Evolutionary conservation across 2,329 filamentous ascomycete species (phyloP).

Genomic region (Diplodia intermedia): DNA sequence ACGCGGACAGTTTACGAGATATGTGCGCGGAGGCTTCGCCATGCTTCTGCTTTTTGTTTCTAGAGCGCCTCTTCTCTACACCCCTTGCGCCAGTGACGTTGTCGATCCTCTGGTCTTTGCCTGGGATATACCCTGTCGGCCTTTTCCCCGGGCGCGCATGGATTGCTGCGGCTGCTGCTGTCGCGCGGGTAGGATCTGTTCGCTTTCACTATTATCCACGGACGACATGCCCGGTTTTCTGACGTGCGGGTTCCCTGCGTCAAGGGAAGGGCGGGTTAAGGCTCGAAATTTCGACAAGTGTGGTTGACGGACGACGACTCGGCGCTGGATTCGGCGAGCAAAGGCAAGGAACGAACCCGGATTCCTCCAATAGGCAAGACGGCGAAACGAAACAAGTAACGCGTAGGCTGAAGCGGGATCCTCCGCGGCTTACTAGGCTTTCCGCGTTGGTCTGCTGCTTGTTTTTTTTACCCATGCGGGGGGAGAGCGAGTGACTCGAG

Average conservation of each 20-base stretch:
- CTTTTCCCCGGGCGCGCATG: background rate
- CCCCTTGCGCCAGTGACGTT: background rate
- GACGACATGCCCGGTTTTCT: background rate
- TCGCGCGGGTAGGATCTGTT: background rate
- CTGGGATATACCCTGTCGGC: slow-evolving; percentile 8
- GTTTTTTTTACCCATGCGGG: background rate
- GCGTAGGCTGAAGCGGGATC: background rate
- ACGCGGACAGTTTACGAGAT: background rate
- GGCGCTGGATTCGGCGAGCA: background rate
- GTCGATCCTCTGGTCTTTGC: background rate
- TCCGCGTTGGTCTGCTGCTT: background rate
- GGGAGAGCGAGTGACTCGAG: background rate
- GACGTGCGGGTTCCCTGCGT: background rate
- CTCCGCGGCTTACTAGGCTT: background rate
- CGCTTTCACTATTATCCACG: background rate
- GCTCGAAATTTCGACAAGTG: too few relatives aligned
- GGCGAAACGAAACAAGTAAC: background rate
- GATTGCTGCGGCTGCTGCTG: background rate
- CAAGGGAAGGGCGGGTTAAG: too few relatives aligned
- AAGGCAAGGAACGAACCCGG: background rate
- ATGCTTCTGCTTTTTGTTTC: background rate
- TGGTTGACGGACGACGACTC: background rate
- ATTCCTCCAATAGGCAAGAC: background rate
- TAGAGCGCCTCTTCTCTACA: background rate
- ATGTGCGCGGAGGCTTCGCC: background rate